Base-by-base conservation (phyloP, 2,329 filamentous ascomycete genomes). In the Colletotrichum kahawae region DNA sequence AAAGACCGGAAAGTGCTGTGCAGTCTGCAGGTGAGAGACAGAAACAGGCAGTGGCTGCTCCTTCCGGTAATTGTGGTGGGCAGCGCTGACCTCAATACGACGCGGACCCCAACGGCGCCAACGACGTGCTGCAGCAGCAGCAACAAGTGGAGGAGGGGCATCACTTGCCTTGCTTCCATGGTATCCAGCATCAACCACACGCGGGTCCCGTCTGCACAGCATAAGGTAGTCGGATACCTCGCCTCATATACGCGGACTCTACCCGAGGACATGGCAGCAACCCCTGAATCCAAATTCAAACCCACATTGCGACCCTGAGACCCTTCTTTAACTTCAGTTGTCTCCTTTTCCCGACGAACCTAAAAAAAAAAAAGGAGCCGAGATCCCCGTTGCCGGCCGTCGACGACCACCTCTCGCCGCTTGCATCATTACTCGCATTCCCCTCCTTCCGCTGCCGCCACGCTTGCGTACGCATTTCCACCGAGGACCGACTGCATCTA, bases 301-400 rank as follows among this genome's bases (percentile, higher is more conserved):
- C n/a, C 21, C 43, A 4, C n/a, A 51, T n/a, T 73, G 29, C 73
- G 69, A 75, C 73, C 73, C 69, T 73, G 73, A 75, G 64, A 62
- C 43, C 51, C 33, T 21, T 33, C 63, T 38, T 66, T 63, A 27
- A n/a, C 64, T 71, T 66, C 73, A 29, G 59, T 62, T 64, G 27
- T 18, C 48, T 67, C 68, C 67, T 38, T 70, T 64, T 70, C 33
- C 29, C 48, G 54, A 57, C 51, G 18, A 68, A 60, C 66, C 43
- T 14, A 14, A 68, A 66, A 34, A 54, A 31, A 33, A 31, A 27
- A 57, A 68, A 56, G 27, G 24, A 54, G 27, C 67, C 21, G 33
- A 34, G 10, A 21, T 36, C n/a, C 34, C 64, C 54, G 14, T 51
- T 54, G 64, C 59, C 71, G 71, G 64, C 27, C 27, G 48, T 38